These are phyloP conservation scores for Betula pendula DNA, from an alignment of 306 rosid genomes.

Conservation along the genomic window DNA sequence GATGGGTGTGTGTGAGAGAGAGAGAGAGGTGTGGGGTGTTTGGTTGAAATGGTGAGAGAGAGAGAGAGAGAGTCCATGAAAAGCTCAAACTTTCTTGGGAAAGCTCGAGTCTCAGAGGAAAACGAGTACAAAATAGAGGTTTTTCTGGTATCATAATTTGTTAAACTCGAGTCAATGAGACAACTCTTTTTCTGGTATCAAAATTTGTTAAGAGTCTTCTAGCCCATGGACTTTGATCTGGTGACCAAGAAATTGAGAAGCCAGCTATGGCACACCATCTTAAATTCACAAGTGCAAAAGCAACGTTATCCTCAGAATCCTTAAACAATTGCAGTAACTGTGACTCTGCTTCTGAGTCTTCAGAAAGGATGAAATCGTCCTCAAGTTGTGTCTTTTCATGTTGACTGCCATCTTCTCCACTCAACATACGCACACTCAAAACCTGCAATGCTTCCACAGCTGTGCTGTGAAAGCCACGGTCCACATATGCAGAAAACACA, in stretches of 20 bases:
- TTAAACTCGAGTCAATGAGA: too few species aligned
- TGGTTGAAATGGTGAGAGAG: too few species aligned
- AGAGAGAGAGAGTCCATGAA: too few species aligned
- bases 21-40: too few species aligned
- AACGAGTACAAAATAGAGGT: too few species aligned
- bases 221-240: constrained; percentile 67
- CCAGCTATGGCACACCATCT: constrained; percentile 73
- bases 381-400: constrained; percentile 31
- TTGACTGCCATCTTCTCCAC: constrained; percentile 35
- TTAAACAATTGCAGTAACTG: constrained; percentile 51
- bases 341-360: constrained; percentile 52
- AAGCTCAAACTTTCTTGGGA: too few species aligned
- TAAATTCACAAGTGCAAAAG: constrained; percentile 68
- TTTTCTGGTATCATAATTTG: too few species aligned
- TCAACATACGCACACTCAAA: constrained; percentile 60
- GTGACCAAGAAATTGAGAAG: constrained; percentile 52
- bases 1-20: too few species aligned
- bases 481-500: constrained; percentile 68
- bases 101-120: too few species aligned
- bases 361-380: constrained; percentile 53
- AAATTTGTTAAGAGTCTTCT: constrained; percentile 46
- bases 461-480: constrained; percentile 54
- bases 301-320: constrained; percentile 45
- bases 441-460: constrained; percentile 73
- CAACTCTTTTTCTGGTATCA: constrained; percentile 13